Base-by-base conservation (phyloP, 1,284 basidiomycete species). In the Sporisorium reilianum region DNA sequence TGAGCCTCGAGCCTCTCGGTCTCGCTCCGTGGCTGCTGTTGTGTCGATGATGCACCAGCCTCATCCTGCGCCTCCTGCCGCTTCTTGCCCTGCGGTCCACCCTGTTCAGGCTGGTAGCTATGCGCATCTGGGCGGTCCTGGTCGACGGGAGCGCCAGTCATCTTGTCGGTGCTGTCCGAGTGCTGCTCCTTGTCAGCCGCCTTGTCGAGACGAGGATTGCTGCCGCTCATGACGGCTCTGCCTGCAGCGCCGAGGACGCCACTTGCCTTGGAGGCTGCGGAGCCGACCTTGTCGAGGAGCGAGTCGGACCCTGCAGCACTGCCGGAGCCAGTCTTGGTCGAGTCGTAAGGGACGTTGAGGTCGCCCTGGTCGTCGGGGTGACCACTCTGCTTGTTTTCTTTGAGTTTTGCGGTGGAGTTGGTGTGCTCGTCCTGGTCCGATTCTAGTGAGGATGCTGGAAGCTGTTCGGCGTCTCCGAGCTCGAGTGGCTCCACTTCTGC, bases 221-320 rank as follows among this genome's bases (percentile, higher is more conserved):
- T 44, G 34, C 52, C 41, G 14, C 50, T 61, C 14, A 70, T 69
- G 23, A 75, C 76, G 14, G 66, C 69, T 26, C 70, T 50, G 1
- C 77, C 70, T 16, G 75, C 77, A 1, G 75, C 90, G 78, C 93
- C 93, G 48, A 90, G 86, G 1, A 94, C 89, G 6, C 89, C 88
- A 22, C 91, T 91, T 46, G 88, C 87, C 64, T 90, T 87, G 10
- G 87, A 86, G 22, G 87, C 85, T 14, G 88, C 87, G 20, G 87
- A 80, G 22, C 69, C 69, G 38, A 75, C 68, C 55, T 68, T 64
- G 50, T 63, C 52, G 26, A 75, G 61, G 8, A 74, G 26, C 40
- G 63, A 66, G 34, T 63, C 58, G 42, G 63, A 52, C 14, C 75
- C 70, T 16, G 69, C 74, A 8, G 60, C 61, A 6, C 56, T 16